These are phyloP conservation scores for Vigna angularis DNA, from an alignment of 306 rosid species.

Conservation along the genomic window DNA sequence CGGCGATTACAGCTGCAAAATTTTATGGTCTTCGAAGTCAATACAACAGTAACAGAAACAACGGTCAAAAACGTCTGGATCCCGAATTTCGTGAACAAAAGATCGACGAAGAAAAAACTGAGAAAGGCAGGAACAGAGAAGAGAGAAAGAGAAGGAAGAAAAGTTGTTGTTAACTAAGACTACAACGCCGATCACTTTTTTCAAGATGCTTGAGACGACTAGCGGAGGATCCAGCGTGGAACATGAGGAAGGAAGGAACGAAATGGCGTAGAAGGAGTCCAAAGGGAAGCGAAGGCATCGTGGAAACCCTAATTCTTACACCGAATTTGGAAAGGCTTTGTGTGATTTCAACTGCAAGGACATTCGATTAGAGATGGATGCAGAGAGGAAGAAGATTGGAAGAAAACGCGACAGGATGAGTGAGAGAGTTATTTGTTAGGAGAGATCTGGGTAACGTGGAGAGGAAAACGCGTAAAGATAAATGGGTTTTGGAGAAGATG, in stretches of 20 bases:
- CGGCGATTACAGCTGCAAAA: not conserved
- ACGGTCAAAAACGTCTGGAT: slow-evolving; percentile 1
- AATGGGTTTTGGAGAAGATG: no score
- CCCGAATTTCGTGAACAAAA: not conserved
- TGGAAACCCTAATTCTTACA: slow-evolving; percentile 60
- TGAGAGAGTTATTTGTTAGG: no score
- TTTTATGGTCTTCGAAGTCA: not conserved
- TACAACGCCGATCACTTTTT: slow-evolving; percentile 88
- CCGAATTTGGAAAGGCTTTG: slow-evolving; percentile 10
- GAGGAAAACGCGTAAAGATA: not conserved
- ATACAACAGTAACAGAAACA: slow-evolving; percentile 38
- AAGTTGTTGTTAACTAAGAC: slow-evolving; percentile 77
- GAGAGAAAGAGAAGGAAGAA: slow-evolving; percentile 3
- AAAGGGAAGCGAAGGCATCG: slow-evolving; percentile 70
- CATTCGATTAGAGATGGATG: slow-evolving; percentile 21
- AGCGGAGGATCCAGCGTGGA: slow-evolving; percentile 68
- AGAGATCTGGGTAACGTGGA: not conserved
- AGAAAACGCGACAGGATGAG: not conserved
- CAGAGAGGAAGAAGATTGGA: slow-evolving; percentile 17
- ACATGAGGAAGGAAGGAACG: slow-evolving; percentile 53
- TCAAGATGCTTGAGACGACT: slow-evolving; percentile 81
- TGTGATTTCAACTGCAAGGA: slow-evolving; percentile 33
- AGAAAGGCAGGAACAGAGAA: not conserved
- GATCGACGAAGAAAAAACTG: slow-evolving; percentile 20
- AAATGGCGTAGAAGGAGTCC: slow-evolving; percentile 47